phyloP scores from a whole-genome alignment of 768 basidiomycete species.

The Russula ochroleuca region DNA sequence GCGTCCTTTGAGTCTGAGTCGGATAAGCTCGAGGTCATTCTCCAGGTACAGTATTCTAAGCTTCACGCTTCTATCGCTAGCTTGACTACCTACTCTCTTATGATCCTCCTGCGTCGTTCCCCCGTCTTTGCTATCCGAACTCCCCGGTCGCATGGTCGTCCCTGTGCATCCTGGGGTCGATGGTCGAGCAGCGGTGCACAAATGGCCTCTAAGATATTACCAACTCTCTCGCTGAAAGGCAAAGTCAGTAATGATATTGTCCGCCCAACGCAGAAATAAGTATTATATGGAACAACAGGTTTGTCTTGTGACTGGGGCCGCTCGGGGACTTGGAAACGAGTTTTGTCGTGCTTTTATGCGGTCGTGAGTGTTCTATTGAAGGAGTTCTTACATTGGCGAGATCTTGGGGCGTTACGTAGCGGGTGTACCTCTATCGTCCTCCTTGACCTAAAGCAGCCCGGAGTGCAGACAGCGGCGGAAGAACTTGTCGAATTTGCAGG shows the following conservation, averaged over 20 bases:
- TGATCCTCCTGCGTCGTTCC: neutral
- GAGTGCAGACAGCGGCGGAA: slow-evolving; percentile 61
- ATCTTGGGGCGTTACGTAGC: slow-evolving; percentile 37
- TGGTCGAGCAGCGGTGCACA: slow-evolving; percentile 26
- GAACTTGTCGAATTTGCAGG: slow-evolving; percentile 59
- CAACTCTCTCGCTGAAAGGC: slow-evolving; percentile 72
- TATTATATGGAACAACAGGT: slow-evolving; percentile 45
- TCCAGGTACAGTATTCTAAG: too few relatives aligned
- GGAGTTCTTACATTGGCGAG: neutral
- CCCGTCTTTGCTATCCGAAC: neutral
- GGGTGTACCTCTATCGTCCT: slow-evolving; percentile 79
- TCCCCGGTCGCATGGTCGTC: neutral
- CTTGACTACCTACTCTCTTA: neutral
- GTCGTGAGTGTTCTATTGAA: slow-evolving; percentile 49
- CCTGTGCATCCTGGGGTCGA: neutral
- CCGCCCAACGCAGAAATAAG: neutral
- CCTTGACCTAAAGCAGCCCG: slow-evolving; percentile 71
- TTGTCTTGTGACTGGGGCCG: slow-evolving; percentile 90
- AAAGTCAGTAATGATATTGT: slow-evolving; percentile 46
- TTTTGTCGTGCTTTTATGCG: slow-evolving; percentile 88
- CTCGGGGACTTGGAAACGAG: slow-evolving; percentile 84
- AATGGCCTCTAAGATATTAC: slow-evolving; percentile 48
- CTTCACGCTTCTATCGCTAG: neutral
- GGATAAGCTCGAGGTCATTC: neutral
- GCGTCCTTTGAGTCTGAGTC: neutral